Evolutionary conservation across 768 basidiomycete species (phyloP).

Genomic region (Rhodotorula paludigena): DNA sequence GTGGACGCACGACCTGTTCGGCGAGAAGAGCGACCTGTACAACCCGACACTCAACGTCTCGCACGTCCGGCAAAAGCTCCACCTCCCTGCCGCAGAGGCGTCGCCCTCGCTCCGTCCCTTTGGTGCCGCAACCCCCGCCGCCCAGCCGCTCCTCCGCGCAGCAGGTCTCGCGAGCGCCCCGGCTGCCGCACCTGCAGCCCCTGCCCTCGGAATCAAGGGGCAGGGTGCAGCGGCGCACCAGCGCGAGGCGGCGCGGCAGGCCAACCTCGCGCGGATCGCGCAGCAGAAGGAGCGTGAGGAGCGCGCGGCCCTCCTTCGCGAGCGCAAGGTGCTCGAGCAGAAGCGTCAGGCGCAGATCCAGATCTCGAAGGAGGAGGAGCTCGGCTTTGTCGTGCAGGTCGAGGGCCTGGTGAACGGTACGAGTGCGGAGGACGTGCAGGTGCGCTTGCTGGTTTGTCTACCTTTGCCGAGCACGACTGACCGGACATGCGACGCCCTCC

Average conservation of each 20-base stretch:
- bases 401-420: constrained; percentile 30
- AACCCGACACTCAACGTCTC: constrained; percentile 25
- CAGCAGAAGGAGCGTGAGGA: constrained; percentile 12
- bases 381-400: constrained; percentile 34
- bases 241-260: not conserved
- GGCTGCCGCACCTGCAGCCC: not conserved
- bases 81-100: not conserved
- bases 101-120: constrained; percentile 21
- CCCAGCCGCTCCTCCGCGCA: constrained; percentile 4
- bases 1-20: constrained; percentile 41
- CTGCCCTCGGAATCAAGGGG: constrained; percentile 13
- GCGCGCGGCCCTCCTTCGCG: not conserved
- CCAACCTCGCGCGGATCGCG: not conserved
- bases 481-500: not conserved
- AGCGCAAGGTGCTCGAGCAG: constrained; percentile 11
- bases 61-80: not conserved
- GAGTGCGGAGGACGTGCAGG: constrained; percentile 36
- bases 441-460: not conserved
- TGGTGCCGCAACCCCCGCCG: constrained; percentile 26
- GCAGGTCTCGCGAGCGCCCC: not conserved
- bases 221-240: not conserved
- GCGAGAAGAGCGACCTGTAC: constrained; percentile 26
- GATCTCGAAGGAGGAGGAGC: constrained; percentile 18
- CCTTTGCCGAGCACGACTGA: no score
- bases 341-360: not conserved